Evolutionary conservation across 164 flowering plant genomes (phyloP).

Genomic region (Aristolochia contorta): DNA sequence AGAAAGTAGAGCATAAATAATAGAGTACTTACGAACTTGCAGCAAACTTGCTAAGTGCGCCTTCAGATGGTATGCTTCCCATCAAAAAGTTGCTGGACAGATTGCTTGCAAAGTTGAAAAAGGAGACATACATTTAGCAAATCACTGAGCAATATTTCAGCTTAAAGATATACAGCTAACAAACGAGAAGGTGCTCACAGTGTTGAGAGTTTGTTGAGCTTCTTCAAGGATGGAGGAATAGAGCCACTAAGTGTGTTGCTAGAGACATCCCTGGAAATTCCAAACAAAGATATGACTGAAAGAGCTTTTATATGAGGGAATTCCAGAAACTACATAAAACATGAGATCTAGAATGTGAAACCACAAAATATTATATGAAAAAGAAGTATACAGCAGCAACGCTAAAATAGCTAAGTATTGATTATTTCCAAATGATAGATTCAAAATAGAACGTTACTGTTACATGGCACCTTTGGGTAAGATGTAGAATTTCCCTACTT

Average conservation of each 20-base stretch:
- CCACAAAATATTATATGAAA: too few species aligned
- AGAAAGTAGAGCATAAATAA: neutral
- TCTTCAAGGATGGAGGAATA: conserved; percentile 74
- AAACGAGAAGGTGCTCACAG: conserved; percentile 44
- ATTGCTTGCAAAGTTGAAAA: conserved; percentile 42
- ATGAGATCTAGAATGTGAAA: too few species aligned
- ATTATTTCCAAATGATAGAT: too few species aligned
- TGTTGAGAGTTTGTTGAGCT: conserved; percentile 44
- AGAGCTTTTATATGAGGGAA: neutral
- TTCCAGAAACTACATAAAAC: neutral
- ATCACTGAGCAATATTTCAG: neutral
- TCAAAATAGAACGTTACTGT: too few species aligned
- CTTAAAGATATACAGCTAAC: neutral
- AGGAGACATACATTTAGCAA: conserved; percentile 6
- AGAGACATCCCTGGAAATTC: conserved; percentile 65
- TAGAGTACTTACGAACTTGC: conserved; percentile 60
- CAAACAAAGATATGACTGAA: neutral
- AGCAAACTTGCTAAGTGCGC: conserved; percentile 47
- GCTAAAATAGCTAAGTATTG: too few species aligned
- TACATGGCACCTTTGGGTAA: too few species aligned
- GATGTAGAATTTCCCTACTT: too few species aligned
- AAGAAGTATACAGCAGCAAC: too few species aligned
- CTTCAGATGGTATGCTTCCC: conserved; percentile 79
- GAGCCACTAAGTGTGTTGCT: conserved; percentile 81
- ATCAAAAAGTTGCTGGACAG: conserved; percentile 74